These are phyloP conservation scores for Boletus calvinii DNA, from an alignment of 1,284 basidiomycete species.

Conservation along the genomic window DNA sequence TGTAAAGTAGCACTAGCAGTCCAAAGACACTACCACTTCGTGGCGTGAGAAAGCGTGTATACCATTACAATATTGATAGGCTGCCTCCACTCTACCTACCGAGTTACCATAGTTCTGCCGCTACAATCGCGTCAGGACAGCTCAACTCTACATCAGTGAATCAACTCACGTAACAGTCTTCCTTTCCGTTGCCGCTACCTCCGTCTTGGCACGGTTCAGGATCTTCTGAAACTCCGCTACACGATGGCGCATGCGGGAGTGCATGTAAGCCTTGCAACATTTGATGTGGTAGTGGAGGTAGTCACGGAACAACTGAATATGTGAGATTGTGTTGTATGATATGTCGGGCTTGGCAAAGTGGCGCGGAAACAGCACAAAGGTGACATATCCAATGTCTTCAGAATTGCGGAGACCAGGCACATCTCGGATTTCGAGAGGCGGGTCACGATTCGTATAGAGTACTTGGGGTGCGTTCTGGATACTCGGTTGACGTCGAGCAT, in stretches of 20 bases:
- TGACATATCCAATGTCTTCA: slow-evolving; percentile 97
- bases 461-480: slow-evolving; percentile 99
- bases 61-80: not conserved
- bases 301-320: slow-evolving; percentile 96
- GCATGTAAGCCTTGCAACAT: slow-evolving; percentile 99
- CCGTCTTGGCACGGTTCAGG: slow-evolving; percentile 96
- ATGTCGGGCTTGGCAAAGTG: slow-evolving; percentile 83
- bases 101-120: slow-evolving; percentile 53
- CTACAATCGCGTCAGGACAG: slow-evolving; percentile 31
- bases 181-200: slow-evolving; percentile 78
- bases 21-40: not conserved
- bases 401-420: slow-evolving; percentile 77
- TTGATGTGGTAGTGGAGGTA: slow-evolving; percentile 99
- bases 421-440: slow-evolving; percentile 93
- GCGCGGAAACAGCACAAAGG: slow-evolving; percentile 96
- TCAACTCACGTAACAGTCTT: slow-evolving; percentile 85
- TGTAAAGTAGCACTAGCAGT: not conserved
- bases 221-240: slow-evolving; percentile 98
- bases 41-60: slow-evolving; percentile 24
- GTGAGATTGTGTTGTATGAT: slow-evolving; percentile 86
- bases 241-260: slow-evolving; percentile 93
- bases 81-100: slow-evolving; percentile 33
- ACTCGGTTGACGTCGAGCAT: slow-evolving; percentile 88
- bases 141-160: slow-evolving; percentile 2
- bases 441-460: slow-evolving; percentile 93